Evolutionary conservation across 2,329 filamentous ascomycete species (phyloP).

Genomic region (Aspergillus sp.): DNA sequence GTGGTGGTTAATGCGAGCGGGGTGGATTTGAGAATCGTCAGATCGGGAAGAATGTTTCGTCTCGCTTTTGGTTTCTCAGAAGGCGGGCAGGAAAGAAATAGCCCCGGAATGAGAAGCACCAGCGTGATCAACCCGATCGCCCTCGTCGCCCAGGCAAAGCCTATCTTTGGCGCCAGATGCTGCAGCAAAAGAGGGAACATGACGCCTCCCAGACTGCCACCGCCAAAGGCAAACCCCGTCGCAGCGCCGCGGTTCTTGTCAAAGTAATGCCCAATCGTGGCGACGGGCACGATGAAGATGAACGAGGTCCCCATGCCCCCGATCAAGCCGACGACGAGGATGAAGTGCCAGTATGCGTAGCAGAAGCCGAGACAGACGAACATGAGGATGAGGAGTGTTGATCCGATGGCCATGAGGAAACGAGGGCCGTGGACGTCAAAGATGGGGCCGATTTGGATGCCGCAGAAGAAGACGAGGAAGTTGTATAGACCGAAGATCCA

Average conservation of each 20-base stretch:
- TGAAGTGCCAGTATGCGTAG: slow-evolving; percentile 39
- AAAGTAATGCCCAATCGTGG: slow-evolving; percentile 27
- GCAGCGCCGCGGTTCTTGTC: slow-evolving; percentile 24
- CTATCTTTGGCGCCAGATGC: slow-evolving; percentile 19
- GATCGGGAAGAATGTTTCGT: slow-evolving; percentile 10
- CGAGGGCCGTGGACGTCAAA: slow-evolving; percentile 26
- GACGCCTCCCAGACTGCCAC: slow-evolving; percentile 27
- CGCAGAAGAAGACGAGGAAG: slow-evolving; percentile 24
- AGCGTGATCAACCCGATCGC: slow-evolving; percentile 32
- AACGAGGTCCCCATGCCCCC: slow-evolving; percentile 35
- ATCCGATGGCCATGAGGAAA: slow-evolving; percentile 15
- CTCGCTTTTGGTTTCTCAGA: slow-evolving; percentile 1
- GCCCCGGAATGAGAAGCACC: slow-evolving; percentile 22
- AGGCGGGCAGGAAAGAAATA: slow-evolving; percentile 6
- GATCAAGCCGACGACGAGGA: slow-evolving; percentile 35
- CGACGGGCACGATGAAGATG: slow-evolving; percentile 29
- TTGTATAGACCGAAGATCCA: slow-evolving; percentile 27
- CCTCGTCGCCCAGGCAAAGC: slow-evolving; percentile 31
- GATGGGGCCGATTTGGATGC: slow-evolving; percentile 24
- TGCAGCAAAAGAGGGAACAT: slow-evolving; percentile 28
- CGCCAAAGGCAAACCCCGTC: slow-evolving; percentile 29
- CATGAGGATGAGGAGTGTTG: slow-evolving; percentile 9
- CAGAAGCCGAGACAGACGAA: slow-evolving; percentile 7
- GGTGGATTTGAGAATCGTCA: slow-evolving; percentile 13
- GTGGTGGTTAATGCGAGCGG: slow-evolving; percentile 11